phyloP scores from a whole-genome alignment of 495 filamentous ascomycete genomes.

The Neurospora sublineolata region DNA sequence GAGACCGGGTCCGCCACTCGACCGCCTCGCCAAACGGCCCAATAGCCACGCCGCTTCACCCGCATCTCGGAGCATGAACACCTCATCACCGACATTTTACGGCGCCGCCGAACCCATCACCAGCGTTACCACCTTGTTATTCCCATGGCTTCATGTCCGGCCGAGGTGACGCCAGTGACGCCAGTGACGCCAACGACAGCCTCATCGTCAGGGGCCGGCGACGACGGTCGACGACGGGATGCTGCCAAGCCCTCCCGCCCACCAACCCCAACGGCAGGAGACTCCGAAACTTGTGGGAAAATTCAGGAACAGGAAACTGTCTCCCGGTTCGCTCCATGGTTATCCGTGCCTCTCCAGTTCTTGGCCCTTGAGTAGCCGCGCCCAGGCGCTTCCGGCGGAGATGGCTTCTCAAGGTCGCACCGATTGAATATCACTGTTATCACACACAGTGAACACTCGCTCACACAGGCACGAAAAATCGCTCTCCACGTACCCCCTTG shows the following conservation, averaged over 20 bases:
- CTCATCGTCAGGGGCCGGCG: not conserved
- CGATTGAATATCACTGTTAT: not conserved
- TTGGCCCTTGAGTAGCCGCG: not conserved
- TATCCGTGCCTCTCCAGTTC: not conserved
- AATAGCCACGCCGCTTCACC: not conserved
- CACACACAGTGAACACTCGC: not conserved
- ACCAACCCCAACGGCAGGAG: not conserved
- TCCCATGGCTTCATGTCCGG: not conserved
- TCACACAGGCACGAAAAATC: slow-evolving; percentile 2
- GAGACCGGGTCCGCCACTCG: not conserved
- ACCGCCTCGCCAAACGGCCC: not conserved
- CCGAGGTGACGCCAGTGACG: not conserved
- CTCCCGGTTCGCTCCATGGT: not conserved
- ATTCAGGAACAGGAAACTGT: not conserved
- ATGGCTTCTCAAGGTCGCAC: not conserved
- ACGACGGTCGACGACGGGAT: not conserved
- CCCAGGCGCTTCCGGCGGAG: not conserved
- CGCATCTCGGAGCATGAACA: not conserved
- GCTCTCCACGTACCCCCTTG: slow-evolving; percentile 12
- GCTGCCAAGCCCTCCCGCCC: not conserved
- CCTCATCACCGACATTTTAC: not conserved
- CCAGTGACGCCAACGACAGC: not conserved
- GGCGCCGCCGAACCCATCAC: not conserved
- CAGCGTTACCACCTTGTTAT: not conserved
- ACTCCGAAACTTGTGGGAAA: not conserved